These are phyloP conservation scores for Pholiota molesta DNA, from an alignment of 768 basidiomycete species.

Conservation along the genomic window DNA sequence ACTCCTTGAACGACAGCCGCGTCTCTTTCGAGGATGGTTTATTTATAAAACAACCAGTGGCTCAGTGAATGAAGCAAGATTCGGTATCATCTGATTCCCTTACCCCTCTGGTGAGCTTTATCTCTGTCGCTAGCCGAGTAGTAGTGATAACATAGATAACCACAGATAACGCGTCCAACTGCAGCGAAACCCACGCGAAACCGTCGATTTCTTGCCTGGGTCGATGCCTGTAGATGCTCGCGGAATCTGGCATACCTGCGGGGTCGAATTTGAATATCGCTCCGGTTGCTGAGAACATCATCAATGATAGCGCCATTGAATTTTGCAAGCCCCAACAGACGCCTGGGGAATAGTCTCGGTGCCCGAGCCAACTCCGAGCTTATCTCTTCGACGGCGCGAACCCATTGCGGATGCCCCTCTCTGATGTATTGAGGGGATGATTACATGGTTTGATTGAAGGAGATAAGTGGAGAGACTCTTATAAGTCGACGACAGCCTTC, in stretches of 20 bases:
- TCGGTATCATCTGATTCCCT: neutral
- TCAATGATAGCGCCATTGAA: neutral
- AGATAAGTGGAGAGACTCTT: neutral
- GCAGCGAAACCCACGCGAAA: too few relatives aligned
- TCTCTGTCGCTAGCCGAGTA: neutral
- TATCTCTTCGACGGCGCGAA: neutral
- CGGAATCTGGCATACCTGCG: neutral
- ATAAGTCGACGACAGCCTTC: neutral
- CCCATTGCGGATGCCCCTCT: neutral
- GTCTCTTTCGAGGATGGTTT: too few relatives aligned
- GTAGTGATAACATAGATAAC: neutral
- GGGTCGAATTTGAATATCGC: neutral
- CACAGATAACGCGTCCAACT: neutral
- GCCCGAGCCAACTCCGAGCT: neutral
- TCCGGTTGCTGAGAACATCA: neutral
- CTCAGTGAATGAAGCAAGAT: neutral
- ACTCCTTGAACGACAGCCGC: too few relatives aligned
- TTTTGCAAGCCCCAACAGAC: neutral
- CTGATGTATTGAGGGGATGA: neutral
- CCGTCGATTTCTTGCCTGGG: neutral
- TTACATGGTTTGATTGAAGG: constrained; percentile 2
- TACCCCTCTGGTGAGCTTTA: neutral
- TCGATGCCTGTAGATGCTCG: neutral
- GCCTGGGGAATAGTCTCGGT: neutral
- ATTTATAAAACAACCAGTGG: too few relatives aligned